Conservation (phyloP, 495 filamentous ascomycete species). For the Penicillium roqueforti region DNA sequence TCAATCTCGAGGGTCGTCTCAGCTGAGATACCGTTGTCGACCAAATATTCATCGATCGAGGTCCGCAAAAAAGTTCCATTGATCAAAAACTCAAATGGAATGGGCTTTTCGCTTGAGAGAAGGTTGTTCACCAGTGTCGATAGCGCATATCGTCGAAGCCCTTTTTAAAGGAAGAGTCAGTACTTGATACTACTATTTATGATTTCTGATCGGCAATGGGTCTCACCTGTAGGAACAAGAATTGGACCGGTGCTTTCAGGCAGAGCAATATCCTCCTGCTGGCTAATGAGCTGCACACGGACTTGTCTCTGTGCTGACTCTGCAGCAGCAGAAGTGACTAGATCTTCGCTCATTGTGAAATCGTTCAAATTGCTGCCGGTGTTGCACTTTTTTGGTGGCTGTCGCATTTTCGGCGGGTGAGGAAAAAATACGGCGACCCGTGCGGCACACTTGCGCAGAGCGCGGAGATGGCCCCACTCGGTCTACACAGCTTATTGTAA, state of each 20-base stretch:
- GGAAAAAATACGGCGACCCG: conserved; percentile 46
- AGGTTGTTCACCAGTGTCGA: conserved; percentile 93
- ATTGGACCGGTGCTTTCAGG: conserved; percentile 59
- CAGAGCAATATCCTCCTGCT: conserved; percentile 56
- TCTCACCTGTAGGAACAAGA: conserved; percentile 59
- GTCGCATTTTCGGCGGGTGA: conserved; percentile 32
- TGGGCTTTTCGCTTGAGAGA: conserved; percentile 67
- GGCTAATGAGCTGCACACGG: conserved; percentile 56
- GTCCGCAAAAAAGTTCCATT: conserved; percentile 86
- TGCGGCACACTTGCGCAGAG: conserved; percentile 44
- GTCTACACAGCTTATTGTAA: conserved; percentile 9
- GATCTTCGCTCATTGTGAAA: conserved; percentile 32
- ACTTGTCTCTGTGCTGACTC: conserved; percentile 49
- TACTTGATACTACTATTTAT: not conserved
- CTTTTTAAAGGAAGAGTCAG: conserved; percentile 38
- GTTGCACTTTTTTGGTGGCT: conserved; percentile 20
- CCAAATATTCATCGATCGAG: conserved; percentile 84
- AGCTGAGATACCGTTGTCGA: conserved; percentile 75
- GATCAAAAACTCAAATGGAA: conserved; percentile 94
- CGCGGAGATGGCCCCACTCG: conserved; percentile 34
- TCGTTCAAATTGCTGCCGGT: conserved; percentile 11
- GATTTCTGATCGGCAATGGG: conserved; percentile 4
- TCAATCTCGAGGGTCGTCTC: conserved; percentile 84
- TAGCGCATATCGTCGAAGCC: conserved; percentile 81
- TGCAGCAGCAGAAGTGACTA: conserved; percentile 18